Percentiles rank a stretch among this genome's conserved stretches.
phyloP scores from a whole-genome alignment of 2,329 filamentous ascomycete species.

The Daldinia eschscholtzii region DNA sequence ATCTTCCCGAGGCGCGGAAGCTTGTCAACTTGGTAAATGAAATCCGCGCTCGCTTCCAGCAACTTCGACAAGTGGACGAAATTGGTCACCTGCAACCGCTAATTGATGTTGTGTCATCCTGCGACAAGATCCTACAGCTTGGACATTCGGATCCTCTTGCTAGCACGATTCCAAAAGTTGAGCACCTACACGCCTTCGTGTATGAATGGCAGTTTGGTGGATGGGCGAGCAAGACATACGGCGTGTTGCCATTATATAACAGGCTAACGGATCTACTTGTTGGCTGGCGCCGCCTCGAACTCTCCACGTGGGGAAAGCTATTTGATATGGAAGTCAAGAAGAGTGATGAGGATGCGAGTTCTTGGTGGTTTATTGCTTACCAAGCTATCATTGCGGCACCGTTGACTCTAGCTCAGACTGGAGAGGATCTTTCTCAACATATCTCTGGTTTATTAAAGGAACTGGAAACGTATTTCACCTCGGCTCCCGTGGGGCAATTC shows the following conservation, averaged over 20 bases:
- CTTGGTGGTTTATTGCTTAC: conserved; percentile 98
- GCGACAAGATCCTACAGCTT: conserved; percentile 80
- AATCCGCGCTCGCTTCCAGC: conserved; percentile 77
- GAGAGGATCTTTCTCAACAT: conserved; percentile 72
- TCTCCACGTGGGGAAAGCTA: conserved; percentile 90
- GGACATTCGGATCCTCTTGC: conserved; percentile 86
- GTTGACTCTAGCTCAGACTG: conserved; percentile 71
- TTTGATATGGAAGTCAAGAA: conserved; percentile 86
- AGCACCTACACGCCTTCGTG: conserved; percentile 86
- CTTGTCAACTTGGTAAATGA: conserved; percentile 77
- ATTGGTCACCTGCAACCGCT: conserved; percentile 81
- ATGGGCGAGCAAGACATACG: conserved; percentile 85
- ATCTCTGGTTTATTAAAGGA: conserved; percentile 78
- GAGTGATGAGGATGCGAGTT: conserved; percentile 80
- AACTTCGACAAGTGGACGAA: conserved; percentile 75
- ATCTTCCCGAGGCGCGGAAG: conserved; percentile 80
- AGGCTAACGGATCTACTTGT: conserved; percentile 84
- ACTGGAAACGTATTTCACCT: conserved; percentile 82
- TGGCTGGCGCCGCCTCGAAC: conserved; percentile 88
- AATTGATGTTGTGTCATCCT: conserved; percentile 80
- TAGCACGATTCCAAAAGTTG: conserved; percentile 85
- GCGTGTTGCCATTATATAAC: conserved; percentile 77
- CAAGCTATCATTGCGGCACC: conserved; percentile 86
- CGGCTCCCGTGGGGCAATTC: conserved; percentile 86
- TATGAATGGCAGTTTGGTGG: conserved; percentile 92